Evolutionary conservation across 2,329 filamentous ascomycete genomes (phyloP).

Genomic region (Fusarium duplospermum): DNA sequence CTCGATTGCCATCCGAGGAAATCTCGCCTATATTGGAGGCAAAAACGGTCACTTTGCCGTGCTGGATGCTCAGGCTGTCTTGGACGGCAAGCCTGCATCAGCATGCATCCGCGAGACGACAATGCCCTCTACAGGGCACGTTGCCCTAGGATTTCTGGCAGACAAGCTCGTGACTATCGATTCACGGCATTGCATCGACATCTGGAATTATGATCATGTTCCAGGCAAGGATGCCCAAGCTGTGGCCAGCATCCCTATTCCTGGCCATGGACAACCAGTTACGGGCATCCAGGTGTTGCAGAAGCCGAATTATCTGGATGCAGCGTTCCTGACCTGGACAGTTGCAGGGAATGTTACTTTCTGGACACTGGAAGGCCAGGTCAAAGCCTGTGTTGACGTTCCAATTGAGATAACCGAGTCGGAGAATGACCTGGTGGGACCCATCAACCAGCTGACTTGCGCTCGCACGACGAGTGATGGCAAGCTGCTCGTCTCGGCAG

Average conservation of each 20-base stretch:
- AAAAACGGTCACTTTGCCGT: constrained; percentile 70
- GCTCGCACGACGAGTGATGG: constrained; percentile 71
- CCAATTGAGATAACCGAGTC: constrained; percentile 72
- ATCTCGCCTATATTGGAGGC: constrained; percentile 75
- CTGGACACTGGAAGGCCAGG: constrained; percentile 81
- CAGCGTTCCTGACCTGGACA: constrained; percentile 92
- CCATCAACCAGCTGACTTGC: constrained; percentile 69
- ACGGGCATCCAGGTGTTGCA: constrained; percentile 78
- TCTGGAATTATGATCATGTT: constrained; percentile 64
- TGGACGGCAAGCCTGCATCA: constrained; percentile 52
- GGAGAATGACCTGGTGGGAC: constrained; percentile 61
- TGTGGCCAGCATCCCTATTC: constrained; percentile 64
- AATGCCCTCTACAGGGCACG: constrained; percentile 59
- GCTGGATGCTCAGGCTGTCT: constrained; percentile 62
- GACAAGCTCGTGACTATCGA: constrained; percentile 81
- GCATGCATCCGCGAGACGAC: constrained; percentile 54
- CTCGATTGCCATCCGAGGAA: constrained; percentile 72
- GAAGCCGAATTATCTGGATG: constrained; percentile 68
- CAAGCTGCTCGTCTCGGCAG: constrained; percentile 81
- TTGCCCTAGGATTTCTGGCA: constrained; percentile 76
- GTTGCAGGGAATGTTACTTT: constrained; percentile 82
- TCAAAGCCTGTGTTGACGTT: constrained; percentile 72
- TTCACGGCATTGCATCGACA: constrained; percentile 78
- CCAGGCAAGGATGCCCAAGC: constrained; percentile 54
- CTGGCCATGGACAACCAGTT: constrained; percentile 73